Percentiles rank a stretch among this genome's conserved stretches.
Conservation (phyloP, 2,329 filamentous ascomycete species). For the Fusarium guadeloupense region DNA sequence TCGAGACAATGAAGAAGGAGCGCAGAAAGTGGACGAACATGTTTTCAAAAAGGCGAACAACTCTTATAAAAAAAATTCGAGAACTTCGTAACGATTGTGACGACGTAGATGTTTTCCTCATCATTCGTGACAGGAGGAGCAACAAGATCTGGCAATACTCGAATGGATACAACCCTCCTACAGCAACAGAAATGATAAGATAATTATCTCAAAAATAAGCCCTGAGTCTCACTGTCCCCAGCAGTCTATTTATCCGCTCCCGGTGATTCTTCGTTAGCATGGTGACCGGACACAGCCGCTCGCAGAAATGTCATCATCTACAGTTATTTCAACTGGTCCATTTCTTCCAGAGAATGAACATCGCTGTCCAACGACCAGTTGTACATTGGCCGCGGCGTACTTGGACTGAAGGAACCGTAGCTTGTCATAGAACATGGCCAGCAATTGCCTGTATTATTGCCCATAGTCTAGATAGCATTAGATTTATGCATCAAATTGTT, state of each 20-base stretch:
- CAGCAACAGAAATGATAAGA: slow-evolving; percentile 3
- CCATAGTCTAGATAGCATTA: too few relatives aligned
- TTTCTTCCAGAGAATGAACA: too few relatives aligned
- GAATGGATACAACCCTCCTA: slow-evolving; percentile 9
- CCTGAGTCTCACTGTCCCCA: background rate
- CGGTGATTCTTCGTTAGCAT: background rate
- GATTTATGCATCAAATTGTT: too few relatives aligned
- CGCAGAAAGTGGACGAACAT: background rate
- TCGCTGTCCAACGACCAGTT: too few relatives aligned
- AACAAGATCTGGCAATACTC: slow-evolving; percentile 17
- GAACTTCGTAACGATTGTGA: slow-evolving; percentile 7
- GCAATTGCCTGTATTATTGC: too few relatives aligned
- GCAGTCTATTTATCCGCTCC: background rate
- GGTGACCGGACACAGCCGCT: too few relatives aligned
- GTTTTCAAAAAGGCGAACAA: background rate
- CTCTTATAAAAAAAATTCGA: slow-evolving; percentile 1
- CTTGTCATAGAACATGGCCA: too few relatives aligned
- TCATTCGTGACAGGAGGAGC: slow-evolving; percentile 8
- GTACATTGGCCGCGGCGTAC: too few relatives aligned
- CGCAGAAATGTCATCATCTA: too few relatives aligned
- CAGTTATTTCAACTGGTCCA: too few relatives aligned
- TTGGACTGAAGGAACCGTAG: too few relatives aligned
- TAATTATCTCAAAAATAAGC: background rate
- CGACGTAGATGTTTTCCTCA: slow-evolving; percentile 10
- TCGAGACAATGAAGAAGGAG: background rate